Percentiles rank a stretch among this genome's conserved stretches.
Evolutionary conservation across 345 rosid genomes (phyloP).

Genomic region (Aquilaria sinensis): DNA sequence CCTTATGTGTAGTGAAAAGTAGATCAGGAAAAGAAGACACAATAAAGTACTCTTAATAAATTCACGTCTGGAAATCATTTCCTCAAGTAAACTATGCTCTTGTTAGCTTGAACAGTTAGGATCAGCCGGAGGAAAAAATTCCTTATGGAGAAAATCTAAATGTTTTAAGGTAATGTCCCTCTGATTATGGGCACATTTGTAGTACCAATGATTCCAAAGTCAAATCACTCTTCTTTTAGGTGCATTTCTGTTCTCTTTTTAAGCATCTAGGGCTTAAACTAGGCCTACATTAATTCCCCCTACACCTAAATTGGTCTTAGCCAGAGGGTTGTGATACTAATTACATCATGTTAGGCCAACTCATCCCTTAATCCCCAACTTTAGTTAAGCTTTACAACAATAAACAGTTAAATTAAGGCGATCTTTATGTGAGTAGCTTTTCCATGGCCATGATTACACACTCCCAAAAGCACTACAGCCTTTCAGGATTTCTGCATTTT

Average conservation of each 20-base stretch:
- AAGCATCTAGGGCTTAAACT: neutral
- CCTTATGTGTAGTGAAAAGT: too few species aligned
- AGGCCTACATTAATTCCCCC: neutral
- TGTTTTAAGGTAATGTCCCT: constrained; percentile 6
- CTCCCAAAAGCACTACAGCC: constrained; percentile 46
- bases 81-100: too few species aligned
- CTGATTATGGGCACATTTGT: constrained; percentile 1
- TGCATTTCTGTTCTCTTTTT: neutral
- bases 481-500: constrained; percentile 49
- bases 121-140: too few species aligned
- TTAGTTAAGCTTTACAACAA: constrained; percentile 27
- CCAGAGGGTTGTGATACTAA: constrained; percentile 12
- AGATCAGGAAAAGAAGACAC: too few species aligned
- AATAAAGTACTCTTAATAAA: too few species aligned
- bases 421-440: constrained; percentile 23
- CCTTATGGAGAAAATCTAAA: neutral
- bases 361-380: constrained; percentile 20
- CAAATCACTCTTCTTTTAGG: too few species aligned
- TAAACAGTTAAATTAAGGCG: constrained; percentile 22
- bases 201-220: neutral
- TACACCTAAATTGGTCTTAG: constrained; percentile 2
- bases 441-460: constrained; percentile 33
- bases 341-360: constrained; percentile 27
- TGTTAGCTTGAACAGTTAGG: too few species aligned
- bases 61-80: too few species aligned